Conservation (phyloP, 1,139 yeast genomes). For the Torulaspora globosa region DNA sequence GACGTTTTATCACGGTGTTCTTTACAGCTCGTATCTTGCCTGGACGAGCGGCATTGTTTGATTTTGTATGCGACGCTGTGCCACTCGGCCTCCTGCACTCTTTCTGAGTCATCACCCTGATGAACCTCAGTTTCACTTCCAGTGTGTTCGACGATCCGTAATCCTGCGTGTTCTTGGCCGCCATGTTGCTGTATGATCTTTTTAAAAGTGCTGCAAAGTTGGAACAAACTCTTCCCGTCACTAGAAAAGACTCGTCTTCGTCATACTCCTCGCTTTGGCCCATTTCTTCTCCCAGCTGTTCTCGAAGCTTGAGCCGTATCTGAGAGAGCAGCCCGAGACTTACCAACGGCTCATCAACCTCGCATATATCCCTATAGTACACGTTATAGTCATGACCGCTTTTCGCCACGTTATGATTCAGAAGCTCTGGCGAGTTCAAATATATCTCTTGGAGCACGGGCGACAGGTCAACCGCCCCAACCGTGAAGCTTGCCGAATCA, state of each 20-base stretch:
- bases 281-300: conserved; percentile 23
- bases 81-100: conserved; percentile 12
- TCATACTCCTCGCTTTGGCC: conserved; percentile 17
- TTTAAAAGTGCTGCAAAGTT: conserved; percentile 57
- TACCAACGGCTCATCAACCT: conserved; percentile 73
- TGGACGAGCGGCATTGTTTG: conserved; percentile 1
- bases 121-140: conserved; percentile 61
- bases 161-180: conserved; percentile 12
- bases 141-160: conserved; percentile 45
- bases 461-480: conserved; percentile 32
- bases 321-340: conserved; percentile 63
- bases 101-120: conserved; percentile 32
- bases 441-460: conserved; percentile 32
- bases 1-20: conserved; percentile 23
- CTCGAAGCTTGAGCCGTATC: conserved; percentile 32
- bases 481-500: conserved; percentile 18
- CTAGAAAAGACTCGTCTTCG: conserved; percentile 37
- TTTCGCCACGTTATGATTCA: conserved; percentile 20
- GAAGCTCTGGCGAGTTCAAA: conserved; percentile 36
- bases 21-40: conserved; percentile 14
- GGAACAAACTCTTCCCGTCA: conserved; percentile 71
- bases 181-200: conserved; percentile 42
- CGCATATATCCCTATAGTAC: conserved; percentile 68
- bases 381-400: conserved; percentile 54
- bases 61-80: conserved; percentile 1